Evolutionary conservation across 106 monocot species (phyloP).

Genomic region (Narthecium ossifragum): DNA sequence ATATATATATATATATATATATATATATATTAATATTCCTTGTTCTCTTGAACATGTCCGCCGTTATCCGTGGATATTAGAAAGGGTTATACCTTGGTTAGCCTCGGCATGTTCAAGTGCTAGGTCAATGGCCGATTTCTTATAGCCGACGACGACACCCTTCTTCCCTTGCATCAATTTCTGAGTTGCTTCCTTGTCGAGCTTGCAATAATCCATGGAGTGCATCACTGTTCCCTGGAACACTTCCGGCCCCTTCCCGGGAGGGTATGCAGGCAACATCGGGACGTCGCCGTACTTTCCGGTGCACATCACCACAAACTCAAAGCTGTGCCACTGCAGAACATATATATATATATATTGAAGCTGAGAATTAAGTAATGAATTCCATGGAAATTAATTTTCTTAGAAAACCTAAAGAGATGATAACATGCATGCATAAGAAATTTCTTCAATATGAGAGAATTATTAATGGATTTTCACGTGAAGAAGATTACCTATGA

Average conservation of each 20-base stretch:
- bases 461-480: too few relatives aligned
- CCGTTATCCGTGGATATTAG: too few relatives aligned
- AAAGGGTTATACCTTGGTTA: constrained; percentile 78
- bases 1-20: neutral
- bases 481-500: too few relatives aligned
- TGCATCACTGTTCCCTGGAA: constrained; percentile 82
- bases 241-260: constrained; percentile 51
- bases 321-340: constrained; percentile 63
- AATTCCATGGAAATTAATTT: too few relatives aligned
- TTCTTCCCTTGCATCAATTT: constrained; percentile 74
- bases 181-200: constrained; percentile 29
- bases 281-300: constrained; percentile 83
- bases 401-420: too few relatives aligned
- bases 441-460: too few relatives aligned
- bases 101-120: constrained; percentile 73
- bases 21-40: neutral
- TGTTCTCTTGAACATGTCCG: neutral
- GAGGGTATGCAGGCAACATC: constrained; percentile 50
- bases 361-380: too few relatives aligned
- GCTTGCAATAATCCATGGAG: constrained; percentile 75
- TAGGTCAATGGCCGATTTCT: constrained; percentile 84
- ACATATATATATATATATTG: neutral
- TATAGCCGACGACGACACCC: constrained; percentile 76
- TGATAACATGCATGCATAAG: too few relatives aligned
- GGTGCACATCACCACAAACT: constrained; percentile 86